phyloP scores from a whole-genome alignment of 163 green algal species.

The Volvox carteri region DNA sequence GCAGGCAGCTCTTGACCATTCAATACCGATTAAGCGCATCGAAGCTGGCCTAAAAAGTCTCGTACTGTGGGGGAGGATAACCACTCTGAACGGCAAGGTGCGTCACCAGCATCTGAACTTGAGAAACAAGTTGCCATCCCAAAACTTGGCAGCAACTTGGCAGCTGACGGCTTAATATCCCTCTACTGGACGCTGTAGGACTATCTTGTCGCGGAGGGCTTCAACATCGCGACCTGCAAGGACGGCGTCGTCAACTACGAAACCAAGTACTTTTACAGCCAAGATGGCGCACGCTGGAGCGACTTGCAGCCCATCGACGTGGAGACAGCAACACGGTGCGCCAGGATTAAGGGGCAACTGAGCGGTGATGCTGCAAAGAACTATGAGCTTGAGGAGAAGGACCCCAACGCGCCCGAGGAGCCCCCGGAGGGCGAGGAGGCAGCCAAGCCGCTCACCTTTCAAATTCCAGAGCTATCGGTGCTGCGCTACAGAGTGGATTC shows the following conservation, averaged over 20 bases:
- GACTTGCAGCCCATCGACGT: conserved; percentile 73
- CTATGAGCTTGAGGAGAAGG: conserved; percentile 59
- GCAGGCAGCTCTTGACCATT: conserved; percentile 75
- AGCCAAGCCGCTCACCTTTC: conserved; percentile 54
- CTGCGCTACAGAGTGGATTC: conserved; percentile 76
- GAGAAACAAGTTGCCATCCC: too few species aligned
- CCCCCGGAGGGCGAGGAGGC: conserved; percentile 56
- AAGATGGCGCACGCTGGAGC: conserved; percentile 83
- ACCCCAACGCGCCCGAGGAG: conserved; percentile 55
- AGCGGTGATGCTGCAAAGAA: conserved; percentile 76
- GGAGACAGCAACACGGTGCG: conserved; percentile 59
- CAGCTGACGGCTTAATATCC: not conserved
- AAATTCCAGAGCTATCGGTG: conserved; percentile 81
- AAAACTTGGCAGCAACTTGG: too few species aligned
- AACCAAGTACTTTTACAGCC: conserved; percentile 83
- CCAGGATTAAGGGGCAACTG: conserved; percentile 65
- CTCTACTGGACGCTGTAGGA: conserved; percentile 63
- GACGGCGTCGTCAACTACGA: conserved; percentile 61
- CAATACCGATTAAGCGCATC: conserved; percentile 76
- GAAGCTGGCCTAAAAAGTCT: conserved; percentile 73
- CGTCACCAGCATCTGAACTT: not conserved
- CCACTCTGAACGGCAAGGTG: conserved; percentile 74
- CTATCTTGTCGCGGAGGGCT: conserved; percentile 82
- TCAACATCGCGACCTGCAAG: conserved; percentile 33
- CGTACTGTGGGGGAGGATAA: conserved; percentile 73